Evolutionary conservation across 2,329 filamentous ascomycete species (phyloP).

Genomic region (Colletotrichum sojae): DNA sequence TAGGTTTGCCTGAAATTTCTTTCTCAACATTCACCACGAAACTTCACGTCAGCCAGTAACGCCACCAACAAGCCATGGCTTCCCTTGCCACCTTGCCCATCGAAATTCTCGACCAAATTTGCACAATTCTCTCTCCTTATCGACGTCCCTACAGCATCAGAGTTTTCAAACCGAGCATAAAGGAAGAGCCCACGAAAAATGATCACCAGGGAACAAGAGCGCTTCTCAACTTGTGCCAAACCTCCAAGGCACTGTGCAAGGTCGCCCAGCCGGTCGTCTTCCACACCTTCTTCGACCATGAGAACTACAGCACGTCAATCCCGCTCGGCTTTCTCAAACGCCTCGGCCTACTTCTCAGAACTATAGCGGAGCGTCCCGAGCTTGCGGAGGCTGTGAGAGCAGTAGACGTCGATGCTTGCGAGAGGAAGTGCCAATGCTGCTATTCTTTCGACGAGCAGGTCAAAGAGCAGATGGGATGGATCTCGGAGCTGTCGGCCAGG

Average conservation of each 20-base stretch:
- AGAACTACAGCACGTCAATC: not conserved
- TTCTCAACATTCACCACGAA: too few relatives aligned
- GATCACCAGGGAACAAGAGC: not conserved
- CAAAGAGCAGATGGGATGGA: not conserved
- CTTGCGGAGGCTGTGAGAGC: not conserved
- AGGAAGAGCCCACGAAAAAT: not conserved
- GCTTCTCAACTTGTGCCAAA: not conserved
- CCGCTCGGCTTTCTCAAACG: not conserved
- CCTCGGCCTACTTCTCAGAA: not conserved
- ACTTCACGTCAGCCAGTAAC: not conserved
- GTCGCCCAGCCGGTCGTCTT: not conserved
- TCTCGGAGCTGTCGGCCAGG: not conserved
- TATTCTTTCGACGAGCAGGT: not conserved
- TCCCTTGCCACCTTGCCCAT: not conserved
- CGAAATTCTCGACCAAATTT: constrained; percentile 1
- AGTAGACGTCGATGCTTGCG: not conserved
- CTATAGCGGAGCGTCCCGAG: not conserved
- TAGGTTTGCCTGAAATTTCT: too few relatives aligned
- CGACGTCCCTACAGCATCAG: not conserved
- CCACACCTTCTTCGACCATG: not conserved
- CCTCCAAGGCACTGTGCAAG: not conserved
- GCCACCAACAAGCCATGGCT: not conserved
- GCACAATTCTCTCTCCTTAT: not conserved
- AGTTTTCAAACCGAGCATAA: not conserved
- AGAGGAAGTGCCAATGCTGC: not conserved